Conservation (phyloP, 1,139 yeast species). For the Komagataea norvegica region DNA sequence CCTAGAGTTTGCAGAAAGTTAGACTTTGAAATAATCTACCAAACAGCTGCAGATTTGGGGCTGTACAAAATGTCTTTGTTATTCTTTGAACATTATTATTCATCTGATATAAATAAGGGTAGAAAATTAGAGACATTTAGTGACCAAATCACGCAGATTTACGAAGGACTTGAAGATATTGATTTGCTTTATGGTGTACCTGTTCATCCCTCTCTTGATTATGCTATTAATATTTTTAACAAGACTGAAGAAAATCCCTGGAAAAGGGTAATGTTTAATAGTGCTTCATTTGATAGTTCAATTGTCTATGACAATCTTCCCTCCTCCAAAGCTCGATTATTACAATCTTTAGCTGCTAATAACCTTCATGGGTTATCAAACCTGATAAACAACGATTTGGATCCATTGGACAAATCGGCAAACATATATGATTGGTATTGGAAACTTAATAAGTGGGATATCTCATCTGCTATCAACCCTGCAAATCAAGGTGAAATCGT, state of each 20-base stretch:
- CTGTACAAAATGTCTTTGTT: constrained; percentile 46
- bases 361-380: constrained; percentile 50
- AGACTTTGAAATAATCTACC: constrained; percentile 32
- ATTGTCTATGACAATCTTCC: constrained; percentile 10
- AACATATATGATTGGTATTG: constrained; percentile 51
- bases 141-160: constrained; percentile 31
- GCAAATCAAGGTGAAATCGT: constrained; percentile 38
- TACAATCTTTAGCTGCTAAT: constrained; percentile 37
- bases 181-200: constrained; percentile 66
- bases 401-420: constrained; percentile 14
- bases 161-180: constrained; percentile 45
- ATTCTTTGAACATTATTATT: constrained; percentile 50
- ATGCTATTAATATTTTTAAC: constrained; percentile 43
- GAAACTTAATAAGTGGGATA: constrained; percentile 70
- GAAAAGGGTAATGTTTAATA: constrained; percentile 47
- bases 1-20: constrained; percentile 34
- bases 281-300: constrained; percentile 52
- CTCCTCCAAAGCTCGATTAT: constrained; percentile 22
- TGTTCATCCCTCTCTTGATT: constrained; percentile 45
- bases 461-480: constrained; percentile 41
- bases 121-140: not conserved
- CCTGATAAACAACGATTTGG: constrained; percentile 27
- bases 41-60: constrained; percentile 35
- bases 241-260: constrained; percentile 33
- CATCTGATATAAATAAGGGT: too few relatives aligned